Conservation (phyloP, 495 filamentous ascomycete genomes). For the Extremus antarcticus region DNA sequence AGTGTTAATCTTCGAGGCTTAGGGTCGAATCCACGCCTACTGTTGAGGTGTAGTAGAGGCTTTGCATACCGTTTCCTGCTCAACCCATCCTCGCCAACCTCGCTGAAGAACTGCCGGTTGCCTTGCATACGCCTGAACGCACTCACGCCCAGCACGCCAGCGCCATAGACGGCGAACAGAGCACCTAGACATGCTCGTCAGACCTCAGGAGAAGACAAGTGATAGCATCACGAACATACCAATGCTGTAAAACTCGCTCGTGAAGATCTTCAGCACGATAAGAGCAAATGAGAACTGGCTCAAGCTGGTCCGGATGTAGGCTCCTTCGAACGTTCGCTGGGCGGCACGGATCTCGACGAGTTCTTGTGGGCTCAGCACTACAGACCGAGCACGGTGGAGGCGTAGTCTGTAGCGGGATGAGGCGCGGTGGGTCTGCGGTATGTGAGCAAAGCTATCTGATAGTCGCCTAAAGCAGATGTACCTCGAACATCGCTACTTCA, state of each 20-base stretch:
- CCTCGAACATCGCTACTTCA: constrained; percentile 12
- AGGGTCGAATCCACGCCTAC: too few relatives aligned
- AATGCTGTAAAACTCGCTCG: constrained; percentile 84
- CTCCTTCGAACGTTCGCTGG: constrained; percentile 93
- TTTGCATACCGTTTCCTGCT: constrained; percentile 38
- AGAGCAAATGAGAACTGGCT: constrained; percentile 91
- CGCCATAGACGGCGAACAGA: constrained; percentile 63
- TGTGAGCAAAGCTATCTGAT: background rate
- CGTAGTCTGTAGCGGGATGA: constrained; percentile 42
- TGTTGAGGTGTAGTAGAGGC: background rate
- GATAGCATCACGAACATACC: constrained; percentile 23
- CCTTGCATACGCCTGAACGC: constrained; percentile 77
- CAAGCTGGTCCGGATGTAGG: constrained; percentile 88
- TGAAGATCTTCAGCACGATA: constrained; percentile 93
- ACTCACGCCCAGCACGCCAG: constrained; percentile 68
- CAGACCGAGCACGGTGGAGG: constrained; percentile 72
- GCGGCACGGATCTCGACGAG: constrained; percentile 89
- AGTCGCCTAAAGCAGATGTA: background rate
- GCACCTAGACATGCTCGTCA: constrained; percentile 4
- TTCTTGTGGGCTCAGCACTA: constrained; percentile 69
- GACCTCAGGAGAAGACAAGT: background rate
- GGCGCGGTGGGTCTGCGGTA: constrained; percentile 23
- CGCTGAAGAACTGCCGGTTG: constrained; percentile 85
- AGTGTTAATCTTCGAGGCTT: too few relatives aligned
- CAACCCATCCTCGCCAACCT: constrained; percentile 56